phyloP scores from a whole-genome alignment of 495 filamentous ascomycete species.

The Mycothermus thermophilus region DNA sequence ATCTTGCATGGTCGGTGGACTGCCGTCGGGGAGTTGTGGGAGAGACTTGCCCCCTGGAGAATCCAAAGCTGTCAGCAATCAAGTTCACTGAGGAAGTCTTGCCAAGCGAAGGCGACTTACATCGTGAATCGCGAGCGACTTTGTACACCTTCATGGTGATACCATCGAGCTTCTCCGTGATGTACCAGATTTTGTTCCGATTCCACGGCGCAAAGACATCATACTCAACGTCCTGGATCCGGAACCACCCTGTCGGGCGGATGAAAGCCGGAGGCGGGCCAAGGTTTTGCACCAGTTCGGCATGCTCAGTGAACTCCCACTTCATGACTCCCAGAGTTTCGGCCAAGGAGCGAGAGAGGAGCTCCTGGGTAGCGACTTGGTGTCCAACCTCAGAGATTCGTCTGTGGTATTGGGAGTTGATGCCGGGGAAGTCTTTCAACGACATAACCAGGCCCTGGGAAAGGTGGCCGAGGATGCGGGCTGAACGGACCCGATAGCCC shows the following conservation, averaged over 20 bases:
- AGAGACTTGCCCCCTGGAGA: conserved; percentile 2
- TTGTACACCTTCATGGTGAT: conserved; percentile 14
- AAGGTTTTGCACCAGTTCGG: not conserved
- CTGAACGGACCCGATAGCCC: conserved; percentile 6
- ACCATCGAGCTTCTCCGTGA: conserved; percentile 18
- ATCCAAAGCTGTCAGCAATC: too few species aligned
- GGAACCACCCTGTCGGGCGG: conserved; percentile 4
- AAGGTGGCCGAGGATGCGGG: not conserved
- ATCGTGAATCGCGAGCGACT: conserved; percentile 1
- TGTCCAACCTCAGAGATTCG: not conserved
- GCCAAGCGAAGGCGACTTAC: too few species aligned
- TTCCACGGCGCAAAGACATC: not conserved
- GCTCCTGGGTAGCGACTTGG: not conserved
- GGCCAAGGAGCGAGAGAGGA: conserved; percentile 6
- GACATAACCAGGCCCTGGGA: conserved; percentile 12
- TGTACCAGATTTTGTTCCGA: conserved; percentile 6
- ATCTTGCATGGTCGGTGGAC: conserved; percentile 1
- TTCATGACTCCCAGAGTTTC: conserved; percentile 8
- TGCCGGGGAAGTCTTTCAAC: conserved; percentile 5
- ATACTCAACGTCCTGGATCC: conserved; percentile 4
- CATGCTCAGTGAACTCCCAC: conserved; percentile 6
- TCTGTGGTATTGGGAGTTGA: not conserved
- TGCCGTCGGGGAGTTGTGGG: not conserved
- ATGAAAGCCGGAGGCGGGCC: conserved; percentile 8
- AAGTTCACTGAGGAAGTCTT: too few species aligned